A percentile compares a stretch with the other conserved stretches of the same genome.
Conservation (phyloP, 306 rosid genomes). For the Vachellia pachyceras region DNA sequence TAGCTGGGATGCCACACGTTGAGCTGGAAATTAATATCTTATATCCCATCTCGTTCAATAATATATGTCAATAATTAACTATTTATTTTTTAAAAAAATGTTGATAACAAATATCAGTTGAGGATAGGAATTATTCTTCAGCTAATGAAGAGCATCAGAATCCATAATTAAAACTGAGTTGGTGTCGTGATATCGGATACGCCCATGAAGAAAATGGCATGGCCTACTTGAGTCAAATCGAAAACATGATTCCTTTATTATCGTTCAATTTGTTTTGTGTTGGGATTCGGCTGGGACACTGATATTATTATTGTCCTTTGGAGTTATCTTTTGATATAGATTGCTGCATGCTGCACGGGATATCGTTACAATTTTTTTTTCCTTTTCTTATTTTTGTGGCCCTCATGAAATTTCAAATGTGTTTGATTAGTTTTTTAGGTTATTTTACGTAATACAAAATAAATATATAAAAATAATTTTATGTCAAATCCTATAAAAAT, state of each 20-base stretch:
- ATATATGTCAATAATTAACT: not conserved
- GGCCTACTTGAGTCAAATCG: not conserved
- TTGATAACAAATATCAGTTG: not conserved
- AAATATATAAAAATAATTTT: no score
- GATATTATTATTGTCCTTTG: not conserved
- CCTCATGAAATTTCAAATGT: no score
- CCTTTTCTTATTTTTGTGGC: no score
- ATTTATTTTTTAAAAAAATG: not conserved
- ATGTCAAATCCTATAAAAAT: no score
- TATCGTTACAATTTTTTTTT: no score
- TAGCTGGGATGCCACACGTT: not conserved
- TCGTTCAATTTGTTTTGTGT: not conserved
- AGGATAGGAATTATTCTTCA: not conserved
- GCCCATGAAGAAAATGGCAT: not conserved
- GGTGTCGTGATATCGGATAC: not conserved
- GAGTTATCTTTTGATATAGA: no score
- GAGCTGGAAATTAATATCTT: not conserved
- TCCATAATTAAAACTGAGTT: not conserved
- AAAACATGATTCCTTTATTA: not conserved
- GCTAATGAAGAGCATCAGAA: not conserved
- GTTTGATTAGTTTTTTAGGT: no score
- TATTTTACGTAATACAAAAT: no score
- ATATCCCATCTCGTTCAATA: not conserved
- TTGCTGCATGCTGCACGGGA: no score
- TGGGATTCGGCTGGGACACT: not conserved